Conservation (phyloP, 2,329 filamentous ascomycete genomes). For the Alternaria hordeiaustralica region DNA sequence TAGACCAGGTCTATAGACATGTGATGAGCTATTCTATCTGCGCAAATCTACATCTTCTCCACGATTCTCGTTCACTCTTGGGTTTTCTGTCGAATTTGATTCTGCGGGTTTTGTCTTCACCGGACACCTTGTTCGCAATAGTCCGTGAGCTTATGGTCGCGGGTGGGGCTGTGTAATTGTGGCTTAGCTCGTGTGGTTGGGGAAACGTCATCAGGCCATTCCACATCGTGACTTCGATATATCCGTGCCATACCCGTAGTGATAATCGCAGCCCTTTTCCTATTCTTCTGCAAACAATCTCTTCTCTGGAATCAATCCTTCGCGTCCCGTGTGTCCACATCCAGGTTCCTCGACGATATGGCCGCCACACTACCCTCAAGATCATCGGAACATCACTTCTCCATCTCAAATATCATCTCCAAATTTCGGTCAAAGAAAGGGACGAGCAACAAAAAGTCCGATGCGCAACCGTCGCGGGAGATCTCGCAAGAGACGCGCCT, state of each 20-base stretch:
- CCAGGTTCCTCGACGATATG: constrained; percentile 17
- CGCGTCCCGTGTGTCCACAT: background rate
- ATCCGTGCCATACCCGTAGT: background rate
- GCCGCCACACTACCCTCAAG: constrained; percentile 20
- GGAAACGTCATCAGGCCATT: constrained; percentile 7
- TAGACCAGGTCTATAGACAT: constrained; percentile 19
- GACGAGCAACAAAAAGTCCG: background rate
- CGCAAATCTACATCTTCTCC: background rate
- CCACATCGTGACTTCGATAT: background rate
- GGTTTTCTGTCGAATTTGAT: background rate
- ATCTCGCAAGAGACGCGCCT: constrained; percentile 20
- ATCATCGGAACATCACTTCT: constrained; percentile 23
- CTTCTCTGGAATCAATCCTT: background rate
- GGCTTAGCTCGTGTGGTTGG: constrained; percentile 20
- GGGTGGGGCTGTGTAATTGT: constrained; percentile 30
- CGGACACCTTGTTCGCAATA: background rate
- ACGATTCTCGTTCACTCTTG: background rate
- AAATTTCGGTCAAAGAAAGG: constrained; percentile 31
- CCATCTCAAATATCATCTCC: constrained; percentile 40
- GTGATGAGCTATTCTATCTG: background rate
- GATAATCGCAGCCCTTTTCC: background rate
- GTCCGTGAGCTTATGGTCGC: constrained; percentile 3
- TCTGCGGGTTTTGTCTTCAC: background rate
- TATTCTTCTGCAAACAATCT: background rate
- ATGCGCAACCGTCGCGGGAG: background rate